A percentile compares a stretch with the other conserved stretches of the same genome.
phyloP scores from a whole-genome alignment of 2,329 filamentous ascomycete genomes.

The Neofusicoccum sp. region DNA sequence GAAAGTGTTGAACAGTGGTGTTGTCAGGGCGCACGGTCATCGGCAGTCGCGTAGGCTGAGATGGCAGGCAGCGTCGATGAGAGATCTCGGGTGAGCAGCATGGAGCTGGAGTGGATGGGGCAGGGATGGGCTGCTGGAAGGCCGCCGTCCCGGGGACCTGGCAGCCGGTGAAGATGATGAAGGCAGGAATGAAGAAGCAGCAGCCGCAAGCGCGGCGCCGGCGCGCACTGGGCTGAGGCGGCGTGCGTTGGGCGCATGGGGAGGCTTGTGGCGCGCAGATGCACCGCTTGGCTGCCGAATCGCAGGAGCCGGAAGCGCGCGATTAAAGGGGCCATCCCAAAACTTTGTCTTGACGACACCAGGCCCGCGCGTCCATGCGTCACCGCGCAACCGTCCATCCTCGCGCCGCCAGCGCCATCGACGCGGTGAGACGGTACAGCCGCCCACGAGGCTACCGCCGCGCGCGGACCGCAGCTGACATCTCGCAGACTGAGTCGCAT shows the following conservation, averaged over 20 bases:
- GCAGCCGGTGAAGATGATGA: too few relatives aligned
- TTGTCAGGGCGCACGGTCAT: background rate
- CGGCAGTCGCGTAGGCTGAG: background rate
- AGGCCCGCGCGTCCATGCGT: background rate
- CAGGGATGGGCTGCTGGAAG: background rate
- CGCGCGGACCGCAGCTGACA: background rate
- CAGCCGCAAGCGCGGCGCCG: background rate
- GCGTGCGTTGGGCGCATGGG: background rate
- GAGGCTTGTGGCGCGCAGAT: background rate
- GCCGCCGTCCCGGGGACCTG: background rate
- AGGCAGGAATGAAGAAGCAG: background rate
- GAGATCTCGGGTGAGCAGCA: background rate
- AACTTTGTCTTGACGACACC: slow-evolving; percentile 13
- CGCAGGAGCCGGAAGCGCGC: background rate
- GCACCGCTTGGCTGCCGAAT: background rate
- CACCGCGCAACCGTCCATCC: background rate
- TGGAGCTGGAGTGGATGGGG: background rate
- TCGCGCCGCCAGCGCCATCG: background rate
- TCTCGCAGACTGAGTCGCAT: background rate
- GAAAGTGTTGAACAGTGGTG: background rate
- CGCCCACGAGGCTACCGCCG: background rate
- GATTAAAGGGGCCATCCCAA: background rate
- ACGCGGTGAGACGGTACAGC: background rate
- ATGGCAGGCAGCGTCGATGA: background rate
- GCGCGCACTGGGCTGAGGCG: background rate